Evolutionary conservation across 2,329 filamentous ascomycete genomes (phyloP).

Genomic region (Penicillium occitanis): DNA sequence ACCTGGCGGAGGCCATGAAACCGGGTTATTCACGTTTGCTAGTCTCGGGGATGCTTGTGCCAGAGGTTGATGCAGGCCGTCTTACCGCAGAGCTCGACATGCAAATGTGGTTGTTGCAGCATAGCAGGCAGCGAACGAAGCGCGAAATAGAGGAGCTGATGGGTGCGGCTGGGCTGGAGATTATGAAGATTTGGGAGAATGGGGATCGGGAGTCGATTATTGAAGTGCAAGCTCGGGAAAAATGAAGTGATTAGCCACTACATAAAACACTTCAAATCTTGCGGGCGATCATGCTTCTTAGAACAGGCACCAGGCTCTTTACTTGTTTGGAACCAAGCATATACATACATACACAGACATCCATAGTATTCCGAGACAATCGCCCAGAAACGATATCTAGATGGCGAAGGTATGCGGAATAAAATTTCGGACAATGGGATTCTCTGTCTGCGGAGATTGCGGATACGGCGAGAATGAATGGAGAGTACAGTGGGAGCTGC

Average conservation of each 20-base stretch:
- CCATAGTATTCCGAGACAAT: not conserved
- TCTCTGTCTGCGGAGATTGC: not conserved
- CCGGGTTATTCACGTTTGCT: not conserved
- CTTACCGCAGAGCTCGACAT: conserved; percentile 3
- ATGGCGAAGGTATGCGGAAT: not conserved
- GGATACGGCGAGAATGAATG: not conserved
- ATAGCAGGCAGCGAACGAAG: not conserved
- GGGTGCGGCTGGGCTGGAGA: not conserved
- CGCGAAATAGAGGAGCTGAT: not conserved
- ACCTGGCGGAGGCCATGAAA: not conserved
- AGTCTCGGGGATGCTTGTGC: not conserved
- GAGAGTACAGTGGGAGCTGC: not conserved
- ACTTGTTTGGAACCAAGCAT: not conserved
- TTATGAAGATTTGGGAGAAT: not conserved
- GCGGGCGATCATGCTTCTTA: not conserved
- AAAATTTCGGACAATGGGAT: not conserved
- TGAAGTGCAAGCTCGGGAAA: not conserved
- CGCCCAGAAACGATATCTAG: not conserved
- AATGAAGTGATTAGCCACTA: not conserved
- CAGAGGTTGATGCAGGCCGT: not conserved
- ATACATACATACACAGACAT: not conserved
- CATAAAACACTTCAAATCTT: not conserved
- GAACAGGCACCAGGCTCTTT: not conserved
- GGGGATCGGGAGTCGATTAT: not conserved
- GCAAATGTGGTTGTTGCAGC: conserved; percentile 9